phyloP scores from a whole-genome alignment of 1,139 yeast genomes.

The Suhomyces bribrorum region DNA sequence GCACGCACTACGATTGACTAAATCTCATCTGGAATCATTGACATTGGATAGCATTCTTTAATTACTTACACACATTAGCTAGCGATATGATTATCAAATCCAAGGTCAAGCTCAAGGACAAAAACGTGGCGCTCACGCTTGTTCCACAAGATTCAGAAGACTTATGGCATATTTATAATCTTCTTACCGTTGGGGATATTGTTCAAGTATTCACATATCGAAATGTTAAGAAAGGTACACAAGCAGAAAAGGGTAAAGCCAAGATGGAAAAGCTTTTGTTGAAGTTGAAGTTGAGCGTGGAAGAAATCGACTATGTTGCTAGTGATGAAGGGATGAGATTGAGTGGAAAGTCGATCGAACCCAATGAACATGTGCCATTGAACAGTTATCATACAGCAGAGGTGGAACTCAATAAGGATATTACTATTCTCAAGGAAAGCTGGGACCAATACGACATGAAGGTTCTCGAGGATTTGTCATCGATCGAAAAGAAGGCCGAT shows the following conservation, averaged over 20 bases:
- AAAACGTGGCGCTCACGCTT: constrained; percentile 64
- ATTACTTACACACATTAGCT: too few species aligned
- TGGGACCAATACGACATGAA: constrained; percentile 80
- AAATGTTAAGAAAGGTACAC: constrained; percentile 53
- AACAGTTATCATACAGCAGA: constrained; percentile 90
- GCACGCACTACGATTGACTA: too few species aligned
- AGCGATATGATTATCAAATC: constrained; percentile 55
- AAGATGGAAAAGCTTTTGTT: constrained; percentile 60
- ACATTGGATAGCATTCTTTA: neutral
- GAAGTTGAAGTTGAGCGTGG: constrained; percentile 58
- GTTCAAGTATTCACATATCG: constrained; percentile 68
- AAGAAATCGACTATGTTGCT: constrained; percentile 76
- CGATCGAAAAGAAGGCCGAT: constrained; percentile 80
- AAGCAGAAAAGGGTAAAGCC: constrained; percentile 35
- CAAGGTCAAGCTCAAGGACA: constrained; percentile 55
- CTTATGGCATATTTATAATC: constrained; percentile 83
- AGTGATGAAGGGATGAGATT: constrained; percentile 75
- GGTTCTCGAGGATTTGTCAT: constrained; percentile 67
- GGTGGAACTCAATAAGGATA: constrained; percentile 66
- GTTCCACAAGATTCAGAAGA: constrained; percentile 91
- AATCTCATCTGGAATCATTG: too few species aligned
- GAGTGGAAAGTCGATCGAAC: constrained; percentile 75
- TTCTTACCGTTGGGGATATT: constrained; percentile 75
- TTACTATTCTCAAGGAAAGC: constrained; percentile 68
- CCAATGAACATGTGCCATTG: constrained; percentile 75